These are phyloP conservation scores for Sphaceloma murrayae DNA, from an alignment of 2,329 filamentous ascomycete species.

Conservation along the genomic window DNA sequence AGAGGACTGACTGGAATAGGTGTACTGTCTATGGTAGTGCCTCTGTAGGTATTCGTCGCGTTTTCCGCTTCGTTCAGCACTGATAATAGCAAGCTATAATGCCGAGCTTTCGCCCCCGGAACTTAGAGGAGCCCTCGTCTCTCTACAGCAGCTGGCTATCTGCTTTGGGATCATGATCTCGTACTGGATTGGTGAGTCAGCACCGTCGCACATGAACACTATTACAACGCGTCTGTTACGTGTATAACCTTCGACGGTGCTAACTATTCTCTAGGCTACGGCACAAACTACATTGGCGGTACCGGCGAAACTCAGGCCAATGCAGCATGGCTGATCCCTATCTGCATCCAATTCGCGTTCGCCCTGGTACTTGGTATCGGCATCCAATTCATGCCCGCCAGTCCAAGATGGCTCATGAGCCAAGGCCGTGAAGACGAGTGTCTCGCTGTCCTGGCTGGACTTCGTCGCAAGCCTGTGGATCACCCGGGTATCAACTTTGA, in stretches of 20 bases:
- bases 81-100: slow-evolving; percentile 25
- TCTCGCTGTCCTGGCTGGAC: slow-evolving; percentile 20
- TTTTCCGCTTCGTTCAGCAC: too few relatives aligned
- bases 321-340: slow-evolving; percentile 60
- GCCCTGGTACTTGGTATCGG: slow-evolving; percentile 57
- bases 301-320: slow-evolving; percentile 23
- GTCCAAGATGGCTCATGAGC: slow-evolving; percentile 26
- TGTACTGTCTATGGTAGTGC: slow-evolving; percentile 56
- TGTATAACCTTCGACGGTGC: too few relatives aligned
- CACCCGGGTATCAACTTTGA: slow-evolving; percentile 24
- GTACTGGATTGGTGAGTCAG: slow-evolving; percentile 42
- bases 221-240: slow-evolving; percentile 29
- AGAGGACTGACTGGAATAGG: slow-evolving; percentile 42
- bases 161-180: slow-evolving; percentile 54
- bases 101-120: slow-evolving; percentile 31
- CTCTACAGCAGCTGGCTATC: slow-evolving; percentile 48
- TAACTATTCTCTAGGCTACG: slow-evolving; percentile 27
- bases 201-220: too few relatives aligned
- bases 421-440: slow-evolving; percentile 24
- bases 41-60: slow-evolving; percentile 39
- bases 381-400: slow-evolving; percentile 46
- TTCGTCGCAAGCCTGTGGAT: slow-evolving; percentile 22
- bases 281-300: slow-evolving; percentile 25
- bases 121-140: slow-evolving; percentile 36
- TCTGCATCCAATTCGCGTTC: slow-evolving; percentile 60